Percentiles rank a stretch among this genome's conserved stretches.
Conservation (phyloP, 805 yeast genomes). For the Yarrowia sp. region DNA sequence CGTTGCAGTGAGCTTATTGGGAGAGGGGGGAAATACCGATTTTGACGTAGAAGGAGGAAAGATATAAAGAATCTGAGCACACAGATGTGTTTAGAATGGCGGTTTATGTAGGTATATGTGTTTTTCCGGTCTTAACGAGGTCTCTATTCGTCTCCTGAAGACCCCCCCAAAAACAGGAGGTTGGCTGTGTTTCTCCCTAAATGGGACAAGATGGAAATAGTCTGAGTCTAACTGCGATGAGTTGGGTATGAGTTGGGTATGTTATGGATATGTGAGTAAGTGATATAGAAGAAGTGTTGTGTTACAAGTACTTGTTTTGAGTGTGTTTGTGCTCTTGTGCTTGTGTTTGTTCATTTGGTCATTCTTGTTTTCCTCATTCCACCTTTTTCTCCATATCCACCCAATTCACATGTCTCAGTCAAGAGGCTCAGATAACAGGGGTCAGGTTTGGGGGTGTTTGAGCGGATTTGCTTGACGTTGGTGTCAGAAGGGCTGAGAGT, state of each 20-base stretch:
- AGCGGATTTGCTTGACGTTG: too few relatives aligned
- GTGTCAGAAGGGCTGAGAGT: too few relatives aligned
- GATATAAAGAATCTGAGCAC: background rate
- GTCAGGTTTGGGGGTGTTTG: background rate
- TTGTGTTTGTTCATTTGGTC: too few relatives aligned
- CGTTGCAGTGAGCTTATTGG: constrained; percentile 4
- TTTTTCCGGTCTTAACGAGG: background rate
- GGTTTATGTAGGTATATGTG: background rate
- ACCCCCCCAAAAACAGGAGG: background rate
- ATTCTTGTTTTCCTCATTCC: too few relatives aligned
- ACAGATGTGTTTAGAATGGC: background rate
- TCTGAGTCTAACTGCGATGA: too few relatives aligned
- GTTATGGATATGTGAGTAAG: too few relatives aligned
- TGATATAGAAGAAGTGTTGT: too few relatives aligned
- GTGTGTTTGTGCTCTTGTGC: too few relatives aligned
- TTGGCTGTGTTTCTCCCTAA: constrained; percentile 8
- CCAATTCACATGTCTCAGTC: background rate
- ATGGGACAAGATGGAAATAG: background rate
- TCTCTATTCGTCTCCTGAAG: background rate
- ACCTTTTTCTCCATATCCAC: too few relatives aligned
- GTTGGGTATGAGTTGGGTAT: too few relatives aligned
- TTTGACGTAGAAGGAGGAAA: background rate
- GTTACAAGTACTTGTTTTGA: too few relatives aligned
- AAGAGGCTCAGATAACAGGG: constrained; percentile 1
- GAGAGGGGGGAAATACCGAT: background rate